Evolutionary conservation across 1,284 basidiomycete genomes (phyloP).

Genomic region (Malassezia dermatis): DNA sequence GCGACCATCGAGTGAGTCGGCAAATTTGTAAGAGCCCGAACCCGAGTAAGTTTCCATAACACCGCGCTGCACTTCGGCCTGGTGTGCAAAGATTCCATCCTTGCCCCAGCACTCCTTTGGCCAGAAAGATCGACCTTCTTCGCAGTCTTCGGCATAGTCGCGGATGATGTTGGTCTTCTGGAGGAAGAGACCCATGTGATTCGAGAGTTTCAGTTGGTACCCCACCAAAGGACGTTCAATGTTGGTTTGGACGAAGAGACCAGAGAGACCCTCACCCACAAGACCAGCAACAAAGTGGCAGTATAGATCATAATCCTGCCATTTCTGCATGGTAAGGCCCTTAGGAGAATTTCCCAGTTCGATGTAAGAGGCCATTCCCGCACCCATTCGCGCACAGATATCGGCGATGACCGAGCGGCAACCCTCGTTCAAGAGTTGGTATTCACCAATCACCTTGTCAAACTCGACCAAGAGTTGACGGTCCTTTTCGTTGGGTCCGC

Average conservation of each 20-base stretch:
- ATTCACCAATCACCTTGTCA: conserved; percentile 70
- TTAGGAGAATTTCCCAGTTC: conserved; percentile 27
- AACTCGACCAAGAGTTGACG: conserved; percentile 77
- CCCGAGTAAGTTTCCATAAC: conserved; percentile 32
- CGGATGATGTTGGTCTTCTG: conserved; percentile 98
- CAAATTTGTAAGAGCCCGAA: conserved; percentile 19
- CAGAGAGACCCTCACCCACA: conserved; percentile 88
- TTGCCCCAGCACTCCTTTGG: conserved; percentile 78
- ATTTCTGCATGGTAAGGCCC: conserved; percentile 27
- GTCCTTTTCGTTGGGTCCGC: conserved; percentile 83
- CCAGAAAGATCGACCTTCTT: conserved; percentile 84
- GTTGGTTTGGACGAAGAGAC: conserved; percentile 74
- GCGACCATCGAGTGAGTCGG: conserved; percentile 27
- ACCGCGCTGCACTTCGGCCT: conserved; percentile 34
- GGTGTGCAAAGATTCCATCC: conserved; percentile 25
- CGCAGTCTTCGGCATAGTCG: conserved; percentile 84
- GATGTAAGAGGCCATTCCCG: conserved; percentile 84
- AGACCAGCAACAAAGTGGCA: conserved; percentile 98
- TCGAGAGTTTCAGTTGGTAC: conserved; percentile 73
- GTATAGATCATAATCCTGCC: conserved; percentile 82
- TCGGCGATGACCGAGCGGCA: conserved; percentile 74
- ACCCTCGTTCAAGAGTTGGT: conserved; percentile 54
- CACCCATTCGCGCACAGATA: conserved; percentile 62
- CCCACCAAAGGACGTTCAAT: conserved; percentile 72
- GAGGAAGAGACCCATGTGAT: conserved; percentile 89